Base-by-base conservation (phyloP, 495 filamentous ascomycete genomes). In the Penicillium pancosmium region DNA sequence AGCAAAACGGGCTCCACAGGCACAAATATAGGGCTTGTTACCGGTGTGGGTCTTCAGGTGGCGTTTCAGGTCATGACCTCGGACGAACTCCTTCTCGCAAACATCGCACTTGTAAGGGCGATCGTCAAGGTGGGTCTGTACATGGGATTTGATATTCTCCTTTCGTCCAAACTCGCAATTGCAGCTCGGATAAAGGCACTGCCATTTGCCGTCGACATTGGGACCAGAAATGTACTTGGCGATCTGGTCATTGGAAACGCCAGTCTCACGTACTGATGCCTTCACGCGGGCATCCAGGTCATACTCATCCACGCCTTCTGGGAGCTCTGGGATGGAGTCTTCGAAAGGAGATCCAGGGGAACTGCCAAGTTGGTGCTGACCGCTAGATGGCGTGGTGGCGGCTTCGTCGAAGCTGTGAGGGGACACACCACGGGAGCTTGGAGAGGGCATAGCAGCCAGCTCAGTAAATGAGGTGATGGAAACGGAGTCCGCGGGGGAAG, bases 101-200 rank as follows among this genome's bases (percentile, higher is more conserved):
- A 88, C 83, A 50, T 90, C 88, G 70, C 94, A 98, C 66, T 87
- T 85, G 75, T 87, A 98, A 68, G 96, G 95, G 31, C 95, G 84
- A 62, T 98, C 95, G 61, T 93, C 93, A 54, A 98, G 87, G 68
- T 98, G 94, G 1, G 94, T 97, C 72, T 98, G 94, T 44, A 98
- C 90, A 71, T 98, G 94, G 9, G 92, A 93, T 67, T 93, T 95
- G 78, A 97, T 95, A 72, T 98, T 98, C 74, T 98, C 94, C 70
- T 96, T 94, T 50, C 94, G 84, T 12, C 91, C 91, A 68, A 98
- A 98, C 13, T 84, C 82, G 63, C 94, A 93, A 40, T 82, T 79
- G 77, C 94, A 98, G 12, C 85, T 85, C 3, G 88, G 85, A 65
- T 84, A 97, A 5, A 89, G 73, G 70, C 94, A 98, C 2, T 89